phyloP scores from a whole-genome alignment of 2,329 filamentous ascomycete species.

The Fusarium sp. region DNA sequence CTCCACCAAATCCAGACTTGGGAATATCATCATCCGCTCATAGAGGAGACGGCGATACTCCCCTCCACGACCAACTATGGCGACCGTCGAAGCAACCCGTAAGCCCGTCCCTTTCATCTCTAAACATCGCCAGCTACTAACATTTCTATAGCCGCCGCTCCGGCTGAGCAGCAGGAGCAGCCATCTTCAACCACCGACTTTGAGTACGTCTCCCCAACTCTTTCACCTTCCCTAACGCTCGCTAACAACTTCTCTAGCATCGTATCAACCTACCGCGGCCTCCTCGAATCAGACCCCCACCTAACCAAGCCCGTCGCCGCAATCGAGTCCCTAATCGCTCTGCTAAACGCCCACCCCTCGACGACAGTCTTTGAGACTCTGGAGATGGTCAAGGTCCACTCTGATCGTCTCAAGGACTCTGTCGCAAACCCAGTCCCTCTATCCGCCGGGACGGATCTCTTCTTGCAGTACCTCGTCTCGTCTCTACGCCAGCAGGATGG shows the following conservation, averaged over 20 bases:
- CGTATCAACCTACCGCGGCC: conserved; percentile 65
- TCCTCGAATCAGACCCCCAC: conserved; percentile 77
- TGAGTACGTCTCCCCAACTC: conserved; percentile 38
- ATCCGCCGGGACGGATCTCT: conserved; percentile 93
- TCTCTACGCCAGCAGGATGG: conserved; percentile 70
- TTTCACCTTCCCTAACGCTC: neutral
- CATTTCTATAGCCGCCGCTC: conserved; percentile 20
- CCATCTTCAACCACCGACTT: conserved; percentile 39
- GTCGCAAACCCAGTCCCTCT: conserved; percentile 92
- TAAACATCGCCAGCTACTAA: neutral
- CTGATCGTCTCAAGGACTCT: conserved; percentile 79
- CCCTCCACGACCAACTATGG: conserved; percentile 21
- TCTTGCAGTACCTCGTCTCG: conserved; percentile 91
- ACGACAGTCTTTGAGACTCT: conserved; percentile 95
- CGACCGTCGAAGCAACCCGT: conserved; percentile 37
- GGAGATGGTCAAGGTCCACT: conserved; percentile 83
- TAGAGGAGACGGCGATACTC: neutral
- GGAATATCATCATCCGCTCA: conserved; percentile 35
- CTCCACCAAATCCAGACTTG: conserved; percentile 32
- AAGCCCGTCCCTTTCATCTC: neutral
- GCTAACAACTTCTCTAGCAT: conserved; percentile 55
- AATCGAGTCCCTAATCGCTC: conserved; percentile 89
- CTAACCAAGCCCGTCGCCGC: conserved; percentile 96
- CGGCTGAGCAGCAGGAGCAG: conserved; percentile 38
- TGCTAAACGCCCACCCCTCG: conserved; percentile 82